phyloP scores from a whole-genome alignment of 176 grass and related monocot species.

The Avena atlantica region DNA sequence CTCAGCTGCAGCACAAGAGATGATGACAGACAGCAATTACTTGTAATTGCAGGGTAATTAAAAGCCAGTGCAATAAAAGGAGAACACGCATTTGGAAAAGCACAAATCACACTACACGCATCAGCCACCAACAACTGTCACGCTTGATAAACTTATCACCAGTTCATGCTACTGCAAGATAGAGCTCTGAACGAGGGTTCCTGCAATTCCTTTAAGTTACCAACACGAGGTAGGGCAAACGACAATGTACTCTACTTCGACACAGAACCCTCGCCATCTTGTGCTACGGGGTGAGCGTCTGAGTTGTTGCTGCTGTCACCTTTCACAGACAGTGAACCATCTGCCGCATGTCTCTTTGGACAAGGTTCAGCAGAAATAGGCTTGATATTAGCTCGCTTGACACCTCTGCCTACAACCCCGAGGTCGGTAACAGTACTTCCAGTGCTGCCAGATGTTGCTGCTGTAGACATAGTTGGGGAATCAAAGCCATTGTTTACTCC shows the following conservation, averaged over 20 bases:
- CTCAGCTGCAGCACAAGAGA: not conserved
- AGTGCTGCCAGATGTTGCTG: slow-evolving; percentile 61
- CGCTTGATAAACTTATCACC: not conserved
- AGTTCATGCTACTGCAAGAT: slow-evolving; percentile 27
- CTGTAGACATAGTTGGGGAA: slow-evolving; percentile 69
- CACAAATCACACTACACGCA: not conserved
- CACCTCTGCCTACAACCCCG: slow-evolving; percentile 89
- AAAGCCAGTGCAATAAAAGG: not conserved
- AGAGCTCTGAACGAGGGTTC: not conserved
- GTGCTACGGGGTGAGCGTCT: not conserved
- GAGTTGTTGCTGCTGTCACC: slow-evolving; percentile 46
- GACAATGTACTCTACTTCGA: slow-evolving; percentile 47
- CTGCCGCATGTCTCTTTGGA: slow-evolving; percentile 41
- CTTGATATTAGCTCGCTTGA: slow-evolving; percentile 77
- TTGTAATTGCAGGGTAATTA: not conserved
- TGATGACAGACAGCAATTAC: not conserved
- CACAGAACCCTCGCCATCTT: slow-evolving; percentile 34
- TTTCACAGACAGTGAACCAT: slow-evolving; percentile 47
- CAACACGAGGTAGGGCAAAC: not conserved
- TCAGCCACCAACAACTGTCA: slow-evolving; percentile 17
- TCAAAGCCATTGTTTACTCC: slow-evolving; percentile 69
- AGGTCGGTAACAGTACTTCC: slow-evolving; percentile 80
- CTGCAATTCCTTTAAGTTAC: slow-evolving; percentile 27
- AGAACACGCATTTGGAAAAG: slow-evolving; percentile 4
- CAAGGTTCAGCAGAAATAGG: slow-evolving; percentile 51